phyloP scores from a whole-genome alignment of 78 protist genomes.

The Capsaspora owczarzaki region DNA sequence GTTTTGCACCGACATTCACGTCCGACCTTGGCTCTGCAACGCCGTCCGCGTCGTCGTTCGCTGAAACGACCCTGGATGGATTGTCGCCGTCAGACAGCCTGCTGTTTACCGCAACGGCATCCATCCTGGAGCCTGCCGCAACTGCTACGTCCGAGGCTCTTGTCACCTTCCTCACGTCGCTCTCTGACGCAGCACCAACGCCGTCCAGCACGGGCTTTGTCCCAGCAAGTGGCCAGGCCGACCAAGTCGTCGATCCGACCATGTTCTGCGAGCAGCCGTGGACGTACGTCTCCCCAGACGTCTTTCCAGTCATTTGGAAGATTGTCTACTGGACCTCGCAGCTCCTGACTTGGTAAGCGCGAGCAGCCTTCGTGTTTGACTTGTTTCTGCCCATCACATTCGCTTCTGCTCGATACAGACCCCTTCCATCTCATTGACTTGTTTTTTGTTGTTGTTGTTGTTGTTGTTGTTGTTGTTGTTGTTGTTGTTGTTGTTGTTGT shows the following conservation, averaged over 20 bases:
- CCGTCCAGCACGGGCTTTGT: neutral
- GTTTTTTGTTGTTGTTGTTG: slow-evolving; percentile 32
- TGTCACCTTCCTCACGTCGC: neutral
- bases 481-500: no score
- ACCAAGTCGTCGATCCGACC: no score
- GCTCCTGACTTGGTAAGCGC: slow-evolving; percentile 3
- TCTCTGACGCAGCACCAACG: neutral
- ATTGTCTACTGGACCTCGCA: neutral
- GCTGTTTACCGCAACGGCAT: neutral
- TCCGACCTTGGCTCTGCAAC: no score
- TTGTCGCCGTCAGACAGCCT: no score
- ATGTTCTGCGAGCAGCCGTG: neutral
- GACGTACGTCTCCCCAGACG: slow-evolving; percentile 8
- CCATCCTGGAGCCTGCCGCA: neutral
- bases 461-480: no score
- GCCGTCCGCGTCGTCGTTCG: no score
- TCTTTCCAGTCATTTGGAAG: slow-evolving; percentile 14
- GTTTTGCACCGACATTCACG: no score
- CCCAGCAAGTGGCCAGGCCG: neutral
- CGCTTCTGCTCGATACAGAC: neutral
- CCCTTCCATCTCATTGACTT: slow-evolving; percentile 26
- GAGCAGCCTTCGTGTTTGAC: slow-evolving; percentile 24
- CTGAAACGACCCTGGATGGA: no score
- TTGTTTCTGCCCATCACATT: no score
- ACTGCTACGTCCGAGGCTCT: neutral